phyloP scores from a whole-genome alignment of 1,284 basidiomycete species.

The Cryptococcus neoformans region DNA sequence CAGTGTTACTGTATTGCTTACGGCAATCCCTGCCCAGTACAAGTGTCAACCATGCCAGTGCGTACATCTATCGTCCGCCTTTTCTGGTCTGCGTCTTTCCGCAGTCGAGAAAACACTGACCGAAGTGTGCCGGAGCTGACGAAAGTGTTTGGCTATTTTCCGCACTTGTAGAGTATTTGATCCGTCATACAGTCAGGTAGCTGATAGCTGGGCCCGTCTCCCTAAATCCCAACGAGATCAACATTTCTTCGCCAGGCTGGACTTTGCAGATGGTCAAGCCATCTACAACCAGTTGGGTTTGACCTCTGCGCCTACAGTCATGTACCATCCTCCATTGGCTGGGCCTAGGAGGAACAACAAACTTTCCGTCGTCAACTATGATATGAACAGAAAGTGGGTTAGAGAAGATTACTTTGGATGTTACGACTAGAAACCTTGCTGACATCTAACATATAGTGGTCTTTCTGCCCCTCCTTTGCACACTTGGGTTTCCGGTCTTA shows the following conservation, averaged over 20 bases:
- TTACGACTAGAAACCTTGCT: background rate
- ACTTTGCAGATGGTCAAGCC: slow-evolving; percentile 70
- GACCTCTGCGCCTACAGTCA: slow-evolving; percentile 73
- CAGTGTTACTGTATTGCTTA: slow-evolving; percentile 77
- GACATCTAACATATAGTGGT: slow-evolving; percentile 58
- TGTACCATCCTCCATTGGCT: slow-evolving; percentile 68
- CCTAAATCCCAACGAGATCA: slow-evolving; percentile 61
- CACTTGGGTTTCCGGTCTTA: slow-evolving; percentile 66
- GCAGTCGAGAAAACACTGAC: background rate
- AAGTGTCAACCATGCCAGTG: slow-evolving; percentile 57
- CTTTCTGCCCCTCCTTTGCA: slow-evolving; percentile 75
- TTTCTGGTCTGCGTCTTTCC: background rate
- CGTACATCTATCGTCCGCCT: slow-evolving; percentile 10
- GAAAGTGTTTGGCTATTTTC: background rate
- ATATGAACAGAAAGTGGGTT: slow-evolving; percentile 64
- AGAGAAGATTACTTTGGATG: too few species aligned
- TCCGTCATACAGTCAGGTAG: slow-evolving; percentile 72
- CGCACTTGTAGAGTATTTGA: slow-evolving; percentile 67
- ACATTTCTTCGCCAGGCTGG: slow-evolving; percentile 89
- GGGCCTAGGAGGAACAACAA: slow-evolving; percentile 61
- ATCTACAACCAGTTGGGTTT: slow-evolving; percentile 76
- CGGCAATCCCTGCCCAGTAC: slow-evolving; percentile 72
- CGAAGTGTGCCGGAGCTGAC: background rate
- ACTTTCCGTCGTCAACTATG: slow-evolving; percentile 63
- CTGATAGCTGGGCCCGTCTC: slow-evolving; percentile 70